A percentile compares a stretch with the other conserved stretches of the same genome.
phyloP scores from a whole-genome alignment of 2,329 filamentous ascomycete species.

The Fusarium concolor region DNA sequence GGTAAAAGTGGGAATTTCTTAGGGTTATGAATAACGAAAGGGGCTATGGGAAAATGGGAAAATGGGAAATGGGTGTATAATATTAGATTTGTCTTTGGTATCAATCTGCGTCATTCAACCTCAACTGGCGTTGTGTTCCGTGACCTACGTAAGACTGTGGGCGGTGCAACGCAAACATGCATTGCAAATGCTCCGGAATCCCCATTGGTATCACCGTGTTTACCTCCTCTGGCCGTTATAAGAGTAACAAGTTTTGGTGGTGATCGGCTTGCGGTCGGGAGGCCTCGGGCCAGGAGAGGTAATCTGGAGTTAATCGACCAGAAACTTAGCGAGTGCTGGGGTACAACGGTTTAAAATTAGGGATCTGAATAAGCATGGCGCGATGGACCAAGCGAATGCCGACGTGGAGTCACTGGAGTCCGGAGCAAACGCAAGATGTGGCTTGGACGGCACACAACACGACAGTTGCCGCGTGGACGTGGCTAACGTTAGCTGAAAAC shows the following conservation, averaged over 20 bases:
- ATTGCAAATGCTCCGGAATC: neutral
- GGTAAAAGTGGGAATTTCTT: no score
- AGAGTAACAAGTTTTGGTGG: neutral
- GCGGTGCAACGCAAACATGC: neutral
- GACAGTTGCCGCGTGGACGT: slow-evolving; percentile 4
- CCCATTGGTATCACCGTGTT: neutral
- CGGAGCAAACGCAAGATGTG: neutral
- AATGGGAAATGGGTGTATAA: neutral
- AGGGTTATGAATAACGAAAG: no score
- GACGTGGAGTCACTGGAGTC: neutral
- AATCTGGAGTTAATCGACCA: neutral
- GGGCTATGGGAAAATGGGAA: neutral
- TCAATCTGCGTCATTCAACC: neutral
- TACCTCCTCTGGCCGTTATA: neutral
- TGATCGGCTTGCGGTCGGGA: neutral
- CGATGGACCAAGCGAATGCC: neutral
- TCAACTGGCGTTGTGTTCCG: neutral
- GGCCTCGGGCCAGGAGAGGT: neutral
- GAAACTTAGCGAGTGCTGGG: neutral
- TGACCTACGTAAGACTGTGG: neutral
- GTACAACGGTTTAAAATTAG: slow-evolving; percentile 6
- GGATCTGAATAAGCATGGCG: slow-evolving; percentile 6
- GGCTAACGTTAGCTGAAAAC: slow-evolving; percentile 12
- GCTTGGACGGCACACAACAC: slow-evolving; percentile 11
- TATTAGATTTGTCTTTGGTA: neutral